Evolutionary conservation across 1,284 basidiomycete species (phyloP), one percentile per base, ranked within the genome.

Genomic region (Cystobasidiaceae sp.): DNA sequence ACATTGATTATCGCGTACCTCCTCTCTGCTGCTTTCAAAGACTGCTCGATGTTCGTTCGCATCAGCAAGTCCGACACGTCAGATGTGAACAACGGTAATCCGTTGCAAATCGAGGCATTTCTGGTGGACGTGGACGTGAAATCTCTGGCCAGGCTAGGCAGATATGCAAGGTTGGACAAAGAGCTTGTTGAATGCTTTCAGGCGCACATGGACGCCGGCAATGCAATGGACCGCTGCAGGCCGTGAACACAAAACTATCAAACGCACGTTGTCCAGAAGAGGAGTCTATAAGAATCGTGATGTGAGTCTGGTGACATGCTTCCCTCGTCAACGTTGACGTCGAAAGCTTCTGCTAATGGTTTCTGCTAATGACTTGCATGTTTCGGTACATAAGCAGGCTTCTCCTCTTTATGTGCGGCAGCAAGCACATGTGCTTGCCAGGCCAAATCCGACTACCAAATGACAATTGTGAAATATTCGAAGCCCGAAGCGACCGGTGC

Each of bases 21-120:
- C 33, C 84, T 97, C 49, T 89, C 89, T 8, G 89, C 90, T n/a
- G 89, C 88, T 11, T 92, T 97, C 82, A 97, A 97, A 76, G 93
- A 97, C 76, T 97, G 93, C 77, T 94, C 91, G 1, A 76, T 97
- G 63, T 88, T 97, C 68, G 73, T 93, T 41, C 83, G 78, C 1
- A 66, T 78, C 30, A 55, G 21, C 15, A 39, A 59, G n/a, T 15
- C 28, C 4, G 23, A 28, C 1, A 28, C 43, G n/a, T 50, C 19
- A 70, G 8, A 68, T 7, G 37, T 44, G 55, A n/a, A 39, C 21
- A 21, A 33, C 15, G 4, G 21, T 23, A 21, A 23, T n/a, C 4
- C n/a, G 2, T 1, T 25, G 37, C 17, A 44, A 4, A 43, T 55
- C 1, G 32, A n/a, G 4, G 61, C 61, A 0, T 62, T 27, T 19